These are phyloP conservation scores for Diaporthe australafricana DNA, from an alignment of 2,329 filamentous ascomycete species.

Conservation along the genomic window DNA sequence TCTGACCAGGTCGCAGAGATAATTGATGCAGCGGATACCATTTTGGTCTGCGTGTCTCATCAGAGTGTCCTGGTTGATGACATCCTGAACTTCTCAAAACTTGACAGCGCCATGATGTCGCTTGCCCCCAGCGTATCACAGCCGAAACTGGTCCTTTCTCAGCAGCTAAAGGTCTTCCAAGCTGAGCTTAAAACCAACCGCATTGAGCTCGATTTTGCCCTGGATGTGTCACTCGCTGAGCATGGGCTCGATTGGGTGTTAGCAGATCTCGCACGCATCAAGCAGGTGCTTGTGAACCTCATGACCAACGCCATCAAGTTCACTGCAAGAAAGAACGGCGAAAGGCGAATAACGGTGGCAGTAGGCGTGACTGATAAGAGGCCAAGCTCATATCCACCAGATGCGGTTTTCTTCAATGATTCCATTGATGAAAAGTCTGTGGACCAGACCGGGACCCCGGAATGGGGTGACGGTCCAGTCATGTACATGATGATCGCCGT, in stretches of 20 bases:
- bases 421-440: background rate
- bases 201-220: constrained; percentile 2
- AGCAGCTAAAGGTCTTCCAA: constrained; percentile 28
- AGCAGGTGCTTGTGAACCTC: constrained; percentile 29
- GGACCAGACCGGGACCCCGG: constrained; percentile 1
- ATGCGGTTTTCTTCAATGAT: constrained; percentile 20
- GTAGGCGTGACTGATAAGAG: background rate
- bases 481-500: constrained; percentile 23
- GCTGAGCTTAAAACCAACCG: constrained; percentile 17
- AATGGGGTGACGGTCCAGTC: constrained; percentile 14
- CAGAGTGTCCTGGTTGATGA: constrained; percentile 29
- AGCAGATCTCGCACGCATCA: constrained; percentile 29
- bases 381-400: constrained; percentile 13
- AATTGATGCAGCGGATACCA: constrained; percentile 12
- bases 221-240: background rate
- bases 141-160: constrained; percentile 13
- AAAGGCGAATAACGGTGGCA: background rate
- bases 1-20: background rate
- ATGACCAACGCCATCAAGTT: constrained; percentile 32
- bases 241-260: constrained; percentile 9
- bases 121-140: constrained; percentile 21
- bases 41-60: constrained; percentile 25
- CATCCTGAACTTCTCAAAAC: constrained; percentile 26
- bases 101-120: constrained; percentile 28
- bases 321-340: background rate